These are phyloP conservation scores for Heterobasidion irregulare DNA, from an alignment of 1,284 basidiomycete species.

Conservation along the genomic window DNA sequence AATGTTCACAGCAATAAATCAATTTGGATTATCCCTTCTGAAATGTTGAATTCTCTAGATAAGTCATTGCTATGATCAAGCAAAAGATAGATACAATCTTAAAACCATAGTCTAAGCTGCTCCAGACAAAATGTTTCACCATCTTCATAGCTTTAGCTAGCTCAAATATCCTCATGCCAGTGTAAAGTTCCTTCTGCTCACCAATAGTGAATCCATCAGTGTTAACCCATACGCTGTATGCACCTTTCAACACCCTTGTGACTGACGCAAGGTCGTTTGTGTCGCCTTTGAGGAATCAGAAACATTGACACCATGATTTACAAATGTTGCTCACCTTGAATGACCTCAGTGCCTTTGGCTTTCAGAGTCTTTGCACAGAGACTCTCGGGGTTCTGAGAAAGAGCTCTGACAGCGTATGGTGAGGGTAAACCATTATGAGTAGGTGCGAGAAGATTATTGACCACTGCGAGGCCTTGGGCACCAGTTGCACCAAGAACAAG, in stretches of 20 bases:
- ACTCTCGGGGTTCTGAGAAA: constrained; percentile 33
- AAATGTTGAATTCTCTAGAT: background rate
- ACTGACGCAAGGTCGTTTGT: constrained; percentile 19
- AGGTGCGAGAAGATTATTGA: constrained; percentile 31
- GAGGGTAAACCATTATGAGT: constrained; percentile 28
- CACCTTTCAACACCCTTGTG: constrained; percentile 25
- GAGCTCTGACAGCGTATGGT: constrained; percentile 35
- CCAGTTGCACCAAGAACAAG: constrained; percentile 43
- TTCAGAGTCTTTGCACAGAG: constrained; percentile 26
- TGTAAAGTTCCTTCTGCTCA: constrained; percentile 31
- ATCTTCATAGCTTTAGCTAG: constrained; percentile 27
- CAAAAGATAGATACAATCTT: constrained; percentile 19
- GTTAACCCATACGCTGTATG: constrained; percentile 36
- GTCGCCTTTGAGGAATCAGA: background rate
- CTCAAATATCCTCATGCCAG: constrained; percentile 37
- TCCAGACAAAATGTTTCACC: constrained; percentile 30
- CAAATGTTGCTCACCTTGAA: constrained; percentile 23
- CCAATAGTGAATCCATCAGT: constrained; percentile 38
- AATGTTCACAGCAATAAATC: constrained; percentile 23
- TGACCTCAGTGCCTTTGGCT: constrained; percentile 29
- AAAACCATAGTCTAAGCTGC: constrained; percentile 28
- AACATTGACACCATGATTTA: background rate
- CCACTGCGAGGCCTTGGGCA: constrained; percentile 36
- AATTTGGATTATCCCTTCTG: constrained; percentile 10
- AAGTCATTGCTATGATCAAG: background rate